Evolutionary conservation across 345 rosid genomes (phyloP), one percentile per base, ranked within the genome.

Genomic region (Carallia brachiata): DNA sequence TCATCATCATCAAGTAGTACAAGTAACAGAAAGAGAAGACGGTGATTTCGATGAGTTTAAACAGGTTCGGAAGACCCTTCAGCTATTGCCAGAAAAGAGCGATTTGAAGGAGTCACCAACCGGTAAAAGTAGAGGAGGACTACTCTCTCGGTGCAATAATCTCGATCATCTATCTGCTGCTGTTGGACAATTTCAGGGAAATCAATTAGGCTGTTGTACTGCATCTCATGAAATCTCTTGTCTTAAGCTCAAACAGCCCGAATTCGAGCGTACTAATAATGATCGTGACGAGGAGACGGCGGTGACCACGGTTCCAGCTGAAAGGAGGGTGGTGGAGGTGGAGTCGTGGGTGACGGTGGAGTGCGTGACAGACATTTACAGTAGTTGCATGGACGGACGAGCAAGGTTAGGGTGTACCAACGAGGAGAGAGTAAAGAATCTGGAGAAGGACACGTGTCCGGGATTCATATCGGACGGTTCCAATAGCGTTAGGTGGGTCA

Each of bases 261-360:
- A 3, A 69, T 34, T 69, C 48, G 63, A 37, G 6, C 40, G 39
- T 2, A 16, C 16, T 5, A 61, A 61, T 5, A 61, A 61, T 2
- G 55, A n/a, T 16, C 27, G 52, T 52, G 82, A 75, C 74, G 82
- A 50, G 73, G 34, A 2, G 2, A 60, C 58, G 44, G 39, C 18
- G 78, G 70, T 18, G 30, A 36, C 63, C 68, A 23, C 32, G 79
- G 30, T 65, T n/a, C 31, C 36, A 23, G 23, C 23, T 23, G 55
- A 65, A 50, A 68, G 27, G 67, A 66, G 40, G 64, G 73, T 31
- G 62, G 40, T 13, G 18, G 61, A n/a, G 60, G 73, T 74, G 65
- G 87, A 85, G 78, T 81, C 90, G 27, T 85, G 85, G 89, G 80
- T 90, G 76, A 90, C 84, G 72, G 90, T 89, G 60, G 97, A 90